Percentiles rank a stretch among this genome's conserved stretches.
These are phyloP conservation scores for Coemansia sp. DNA, from an alignment of 192 early-diverging fungal genomes.

Conservation along the genomic window DNA sequence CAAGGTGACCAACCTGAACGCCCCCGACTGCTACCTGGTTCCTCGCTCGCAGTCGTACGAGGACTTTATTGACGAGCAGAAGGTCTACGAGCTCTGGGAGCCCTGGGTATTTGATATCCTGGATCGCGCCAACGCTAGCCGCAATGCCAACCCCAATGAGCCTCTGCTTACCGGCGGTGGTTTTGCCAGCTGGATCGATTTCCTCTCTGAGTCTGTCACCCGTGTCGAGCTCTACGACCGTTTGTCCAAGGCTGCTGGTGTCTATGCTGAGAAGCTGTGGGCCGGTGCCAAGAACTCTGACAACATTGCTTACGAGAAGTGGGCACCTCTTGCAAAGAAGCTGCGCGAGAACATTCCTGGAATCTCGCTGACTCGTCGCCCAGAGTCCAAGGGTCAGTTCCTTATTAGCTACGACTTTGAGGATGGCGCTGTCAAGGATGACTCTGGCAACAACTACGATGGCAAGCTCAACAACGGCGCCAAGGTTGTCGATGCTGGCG, in stretches of 20 bases:
- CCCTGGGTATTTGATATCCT: slow-evolving; percentile 47
- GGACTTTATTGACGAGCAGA: slow-evolving; percentile 30
- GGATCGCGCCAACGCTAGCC: slow-evolving; percentile 41
- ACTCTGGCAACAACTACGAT: slow-evolving; percentile 42
- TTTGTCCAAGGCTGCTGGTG: slow-evolving; percentile 41
- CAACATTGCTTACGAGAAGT: slow-evolving; percentile 37
- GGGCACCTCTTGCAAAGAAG: slow-evolving; percentile 50
- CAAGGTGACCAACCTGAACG: slow-evolving; percentile 51
- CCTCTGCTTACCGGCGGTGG: slow-evolving; percentile 47
- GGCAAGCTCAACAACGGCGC: slow-evolving; percentile 50
- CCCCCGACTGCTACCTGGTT: slow-evolving; percentile 46
- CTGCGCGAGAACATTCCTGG: slow-evolving; percentile 52
- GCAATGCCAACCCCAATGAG: slow-evolving; percentile 33
- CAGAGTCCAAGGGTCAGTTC: slow-evolving; percentile 36
- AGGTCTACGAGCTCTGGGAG: slow-evolving; percentile 52
- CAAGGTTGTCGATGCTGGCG: slow-evolving; percentile 34
- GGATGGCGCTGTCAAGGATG: slow-evolving; percentile 33
- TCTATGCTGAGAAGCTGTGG: slow-evolving; percentile 52
- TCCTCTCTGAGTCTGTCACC: slow-evolving; percentile 45
- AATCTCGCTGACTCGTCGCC: slow-evolving; percentile 35
- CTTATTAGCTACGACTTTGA: slow-evolving; percentile 48
- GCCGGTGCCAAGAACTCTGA: slow-evolving; percentile 41
- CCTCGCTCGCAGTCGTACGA: slow-evolving; percentile 45
- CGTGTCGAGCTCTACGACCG: slow-evolving; percentile 51
- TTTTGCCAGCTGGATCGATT: slow-evolving; percentile 52